Conservation (phyloP, 495 filamentous ascomycete genomes). For the Haplographium delicatum region DNA sequence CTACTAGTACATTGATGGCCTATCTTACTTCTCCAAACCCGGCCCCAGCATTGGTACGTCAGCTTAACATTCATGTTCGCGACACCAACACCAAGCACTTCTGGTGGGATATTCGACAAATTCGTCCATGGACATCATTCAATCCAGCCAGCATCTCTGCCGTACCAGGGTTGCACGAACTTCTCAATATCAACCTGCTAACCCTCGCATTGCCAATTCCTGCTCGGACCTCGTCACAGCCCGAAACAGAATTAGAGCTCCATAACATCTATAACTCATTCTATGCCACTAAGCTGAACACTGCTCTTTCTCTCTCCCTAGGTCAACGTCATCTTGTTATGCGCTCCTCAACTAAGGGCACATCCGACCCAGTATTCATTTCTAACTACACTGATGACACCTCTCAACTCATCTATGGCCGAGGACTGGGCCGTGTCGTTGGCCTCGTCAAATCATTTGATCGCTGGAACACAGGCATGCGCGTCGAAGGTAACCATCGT, state of each 20-base stretch:
- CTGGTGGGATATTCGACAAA: conserved; percentile 91
- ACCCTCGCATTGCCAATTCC: conserved; percentile 54
- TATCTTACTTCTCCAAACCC: conserved; percentile 79
- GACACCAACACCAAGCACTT: conserved; percentile 73
- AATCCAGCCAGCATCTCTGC: conserved; percentile 63
- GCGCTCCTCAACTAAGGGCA: conserved; percentile 18
- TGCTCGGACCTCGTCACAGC: conserved; percentile 50
- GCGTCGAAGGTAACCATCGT: conserved; percentile 70
- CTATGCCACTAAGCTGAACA: conserved; percentile 36
- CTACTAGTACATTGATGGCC: conserved; percentile 66
- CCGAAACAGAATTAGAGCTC: conserved; percentile 68
- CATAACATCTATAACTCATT: conserved; percentile 55
- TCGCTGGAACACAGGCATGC: conserved; percentile 91
- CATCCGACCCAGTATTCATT: conserved; percentile 23
- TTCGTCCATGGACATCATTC: conserved; percentile 78
- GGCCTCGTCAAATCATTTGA: conserved; percentile 86
- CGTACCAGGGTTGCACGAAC: conserved; percentile 64
- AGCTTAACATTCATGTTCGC: conserved; percentile 62
- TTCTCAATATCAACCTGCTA: conserved; percentile 68
- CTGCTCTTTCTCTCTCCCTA: conserved; percentile 22
- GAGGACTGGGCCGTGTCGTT: conserved; percentile 55
- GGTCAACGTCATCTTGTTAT: conserved; percentile 25
- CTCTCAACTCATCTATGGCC: conserved; percentile 26
- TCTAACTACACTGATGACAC: conserved; percentile 30
- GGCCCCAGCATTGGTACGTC: conserved; percentile 74